Conservation (phyloP, 352 stramenopile genomes). For the Globisporangium emineosum region DNA sequence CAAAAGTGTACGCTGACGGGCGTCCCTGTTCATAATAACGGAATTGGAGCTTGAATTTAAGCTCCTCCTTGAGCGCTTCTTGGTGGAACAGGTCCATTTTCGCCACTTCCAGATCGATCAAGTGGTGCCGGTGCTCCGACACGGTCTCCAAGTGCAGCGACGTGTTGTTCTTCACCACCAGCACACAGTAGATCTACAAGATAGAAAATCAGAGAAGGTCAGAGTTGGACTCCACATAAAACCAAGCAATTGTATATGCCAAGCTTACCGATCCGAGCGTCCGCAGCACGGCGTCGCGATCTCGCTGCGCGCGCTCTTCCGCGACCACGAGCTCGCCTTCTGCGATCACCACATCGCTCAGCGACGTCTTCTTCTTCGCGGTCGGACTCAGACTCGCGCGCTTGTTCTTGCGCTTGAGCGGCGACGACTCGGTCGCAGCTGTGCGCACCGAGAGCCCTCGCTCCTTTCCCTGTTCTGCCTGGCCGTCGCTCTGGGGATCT, state of each 20-base stretch:
- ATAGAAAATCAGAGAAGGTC: neutral
- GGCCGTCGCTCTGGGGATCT: neutral
- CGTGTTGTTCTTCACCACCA: conserved; percentile 32
- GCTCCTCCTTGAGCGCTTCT: conserved; percentile 27
- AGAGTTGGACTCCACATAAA: neutral
- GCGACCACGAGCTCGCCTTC: conserved; percentile 50
- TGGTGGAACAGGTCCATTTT: conserved; percentile 34
- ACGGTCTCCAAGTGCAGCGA: conserved; percentile 38
- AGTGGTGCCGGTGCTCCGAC: conserved; percentile 30
- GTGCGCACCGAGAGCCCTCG: neutral
- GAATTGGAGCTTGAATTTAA: conserved; percentile 39
- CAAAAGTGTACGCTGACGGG: conserved; percentile 33
- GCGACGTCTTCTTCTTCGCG: conserved; percentile 16
- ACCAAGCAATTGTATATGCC: neutral
- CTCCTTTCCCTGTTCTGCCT: neutral
- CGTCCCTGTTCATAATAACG: neutral
- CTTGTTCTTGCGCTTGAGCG: conserved; percentile 41
- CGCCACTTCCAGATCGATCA: conserved; percentile 32
- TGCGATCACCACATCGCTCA: conserved; percentile 37
- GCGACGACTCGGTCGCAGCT: conserved; percentile 6
- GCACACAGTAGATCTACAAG: conserved; percentile 41
- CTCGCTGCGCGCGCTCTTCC: conserved; percentile 31
- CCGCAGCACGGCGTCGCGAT: conserved; percentile 15
- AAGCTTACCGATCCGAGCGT: conserved; percentile 48
- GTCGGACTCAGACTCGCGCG: conserved; percentile 27